Evolutionary conservation across 306 rosid genomes (phyloP).

Genomic region (Dalbergia cochinchinensis): DNA sequence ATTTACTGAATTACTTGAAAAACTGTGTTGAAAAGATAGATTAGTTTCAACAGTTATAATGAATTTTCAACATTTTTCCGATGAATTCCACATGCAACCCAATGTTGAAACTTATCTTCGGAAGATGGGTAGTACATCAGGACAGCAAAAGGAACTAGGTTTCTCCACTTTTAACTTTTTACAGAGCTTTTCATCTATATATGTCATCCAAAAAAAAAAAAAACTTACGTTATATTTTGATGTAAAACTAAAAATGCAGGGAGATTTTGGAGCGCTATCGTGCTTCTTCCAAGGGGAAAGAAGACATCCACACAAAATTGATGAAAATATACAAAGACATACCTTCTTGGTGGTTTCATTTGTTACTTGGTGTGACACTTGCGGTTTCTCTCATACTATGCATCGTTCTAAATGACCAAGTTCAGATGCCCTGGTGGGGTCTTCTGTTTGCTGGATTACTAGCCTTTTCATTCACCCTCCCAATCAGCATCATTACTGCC

Average conservation of each 20-base stretch:
- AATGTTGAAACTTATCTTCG: neutral
- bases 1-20: neutral
- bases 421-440: conserved; percentile 98
- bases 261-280: conserved; percentile 75
- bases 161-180: neutral
- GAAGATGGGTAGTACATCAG: neutral
- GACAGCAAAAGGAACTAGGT: neutral
- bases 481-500: conserved; percentile 88
- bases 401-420: conserved; percentile 70
- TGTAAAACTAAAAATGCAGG: conserved; percentile 58
- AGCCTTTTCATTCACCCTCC: conserved; percentile 81
- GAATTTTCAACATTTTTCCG: neutral
- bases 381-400: conserved; percentile 70
- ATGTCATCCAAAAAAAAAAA: neutral
- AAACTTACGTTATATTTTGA: neutral
- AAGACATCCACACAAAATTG: conserved; percentile 81
- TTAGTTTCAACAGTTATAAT: neutral
- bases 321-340: conserved; percentile 83
- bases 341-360: conserved; percentile 90
- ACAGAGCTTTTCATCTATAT: neutral
- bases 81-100: neutral
- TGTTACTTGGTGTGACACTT: conserved; percentile 58
- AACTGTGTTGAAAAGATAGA: neutral
- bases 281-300: conserved; percentile 68
- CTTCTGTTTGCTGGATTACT: conserved; percentile 71